Conservation (phyloP, 2,329 filamentous ascomycete species). For the Beauveria australis region DNA sequence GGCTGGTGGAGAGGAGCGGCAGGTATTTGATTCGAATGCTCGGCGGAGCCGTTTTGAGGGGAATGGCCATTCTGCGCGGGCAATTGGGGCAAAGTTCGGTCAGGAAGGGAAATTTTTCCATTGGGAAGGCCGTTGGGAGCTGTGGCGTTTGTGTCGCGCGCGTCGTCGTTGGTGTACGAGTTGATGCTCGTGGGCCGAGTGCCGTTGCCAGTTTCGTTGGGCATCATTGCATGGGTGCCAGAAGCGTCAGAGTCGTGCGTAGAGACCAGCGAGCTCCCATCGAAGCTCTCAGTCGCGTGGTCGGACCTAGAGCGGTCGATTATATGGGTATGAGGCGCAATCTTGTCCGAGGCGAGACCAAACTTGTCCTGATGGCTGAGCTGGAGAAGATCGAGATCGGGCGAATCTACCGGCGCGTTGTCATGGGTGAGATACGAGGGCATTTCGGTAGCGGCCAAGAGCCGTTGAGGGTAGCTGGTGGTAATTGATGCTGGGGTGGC, state of each 20-base stretch:
- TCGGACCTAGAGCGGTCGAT: constrained; percentile 35
- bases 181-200: constrained; percentile 46
- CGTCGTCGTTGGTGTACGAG: constrained; percentile 43
- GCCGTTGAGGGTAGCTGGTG: neutral
- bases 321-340: constrained; percentile 27
- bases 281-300: constrained; percentile 43
- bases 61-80: neutral
- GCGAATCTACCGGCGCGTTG: constrained; percentile 33
- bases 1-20: neutral
- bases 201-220: constrained; percentile 33
- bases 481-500: neutral
- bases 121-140: constrained; percentile 6
- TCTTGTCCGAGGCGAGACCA: constrained; percentile 25
- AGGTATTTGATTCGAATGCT: neutral
- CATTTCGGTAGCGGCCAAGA: constrained; percentile 29
- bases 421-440: constrained; percentile 46
- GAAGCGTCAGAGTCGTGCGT: constrained; percentile 45
- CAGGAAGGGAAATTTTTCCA: constrained; percentile 9
- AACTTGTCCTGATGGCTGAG: constrained; percentile 34
- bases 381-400: constrained; percentile 35
- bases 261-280: constrained; percentile 46
- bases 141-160: constrained; percentile 8
- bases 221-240: constrained; percentile 33
- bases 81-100: neutral
- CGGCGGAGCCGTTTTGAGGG: constrained; percentile 19